Evolutionary conservation across 2,329 filamentous ascomycete genomes (phyloP).

Genomic region (Neobulgaria alba): DNA sequence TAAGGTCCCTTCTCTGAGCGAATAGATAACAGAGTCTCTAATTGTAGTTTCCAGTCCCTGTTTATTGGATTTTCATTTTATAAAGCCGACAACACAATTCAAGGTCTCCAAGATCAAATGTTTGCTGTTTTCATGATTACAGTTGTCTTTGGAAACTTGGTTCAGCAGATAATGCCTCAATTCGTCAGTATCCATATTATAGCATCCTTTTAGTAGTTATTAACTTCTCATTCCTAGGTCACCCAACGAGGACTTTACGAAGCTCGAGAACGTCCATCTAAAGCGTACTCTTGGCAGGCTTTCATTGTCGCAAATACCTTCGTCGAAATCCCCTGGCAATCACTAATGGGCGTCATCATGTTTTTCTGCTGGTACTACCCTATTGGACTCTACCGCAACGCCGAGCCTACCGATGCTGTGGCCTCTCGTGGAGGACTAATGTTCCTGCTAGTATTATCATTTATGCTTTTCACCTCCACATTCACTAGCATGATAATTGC

Average conservation of each 20-base stretch:
- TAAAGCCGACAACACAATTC: constrained; percentile 46
- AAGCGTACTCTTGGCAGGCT: constrained; percentile 65
- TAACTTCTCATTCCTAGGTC: constrained; percentile 26
- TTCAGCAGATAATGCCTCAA: constrained; percentile 29
- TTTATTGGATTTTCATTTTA: constrained; percentile 61
- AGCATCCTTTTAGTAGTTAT: not conserved
- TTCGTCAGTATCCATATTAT: not conserved
- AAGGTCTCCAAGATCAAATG: constrained; percentile 48
- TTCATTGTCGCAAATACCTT: constrained; percentile 62
- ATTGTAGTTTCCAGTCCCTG: not conserved
- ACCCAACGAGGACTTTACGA: constrained; percentile 44
- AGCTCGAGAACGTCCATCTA: constrained; percentile 61
- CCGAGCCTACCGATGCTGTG: constrained; percentile 48
- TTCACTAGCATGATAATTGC: constrained; percentile 73
- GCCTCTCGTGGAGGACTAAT: constrained; percentile 64
- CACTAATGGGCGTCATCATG: constrained; percentile 61
- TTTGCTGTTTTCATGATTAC: constrained; percentile 8
- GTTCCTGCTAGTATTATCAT: constrained; percentile 66
- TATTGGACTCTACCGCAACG: constrained; percentile 65
- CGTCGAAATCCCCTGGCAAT: constrained; percentile 79
- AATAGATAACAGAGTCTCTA: not conserved
- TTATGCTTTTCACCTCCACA: constrained; percentile 74
- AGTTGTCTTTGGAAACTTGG: constrained; percentile 27
- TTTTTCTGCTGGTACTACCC: constrained; percentile 80
- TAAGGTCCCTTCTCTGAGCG: not conserved